These are phyloP conservation scores for Alternaria sp. DNA, from an alignment of 2,329 filamentous ascomycete genomes.

Conservation along the genomic window DNA sequence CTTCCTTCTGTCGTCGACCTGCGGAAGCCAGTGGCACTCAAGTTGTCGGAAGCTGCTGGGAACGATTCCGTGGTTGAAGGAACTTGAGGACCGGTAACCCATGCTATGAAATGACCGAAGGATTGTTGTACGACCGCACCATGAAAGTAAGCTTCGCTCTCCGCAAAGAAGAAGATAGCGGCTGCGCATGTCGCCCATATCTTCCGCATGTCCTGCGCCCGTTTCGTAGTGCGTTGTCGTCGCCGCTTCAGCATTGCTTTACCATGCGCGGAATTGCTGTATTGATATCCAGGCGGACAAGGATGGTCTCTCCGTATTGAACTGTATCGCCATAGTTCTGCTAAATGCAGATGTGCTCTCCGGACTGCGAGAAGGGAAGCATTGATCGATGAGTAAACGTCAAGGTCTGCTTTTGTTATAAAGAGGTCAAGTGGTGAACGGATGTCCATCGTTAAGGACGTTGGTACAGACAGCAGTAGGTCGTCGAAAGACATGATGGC, in stretches of 20 bases:
- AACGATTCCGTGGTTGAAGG: not conserved
- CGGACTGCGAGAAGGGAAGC: conserved; percentile 86
- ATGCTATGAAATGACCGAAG: conserved; percentile 79
- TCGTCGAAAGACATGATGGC: conserved; percentile 71
- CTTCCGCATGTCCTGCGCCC: conserved; percentile 74
- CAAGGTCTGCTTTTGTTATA: conserved; percentile 75
- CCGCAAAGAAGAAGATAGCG: conserved; percentile 85
- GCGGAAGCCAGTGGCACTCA: conserved; percentile 7
- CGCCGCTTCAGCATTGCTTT: conserved; percentile 66
- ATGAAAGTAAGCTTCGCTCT: conserved; percentile 87
- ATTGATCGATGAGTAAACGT: conserved; percentile 83
- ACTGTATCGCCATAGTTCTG: conserved; percentile 85
- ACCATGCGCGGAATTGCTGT: conserved; percentile 67
- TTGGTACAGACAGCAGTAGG: conserved; percentile 79
- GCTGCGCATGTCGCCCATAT: conserved; percentile 91
- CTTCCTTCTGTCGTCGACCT: conserved; percentile 3
- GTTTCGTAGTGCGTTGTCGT: conserved; percentile 67
- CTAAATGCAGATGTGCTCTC: conserved; percentile 82
- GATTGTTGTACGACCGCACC: conserved; percentile 83
- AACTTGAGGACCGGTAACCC: conserved; percentile 62
- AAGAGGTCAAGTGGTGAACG: conserved; percentile 86
- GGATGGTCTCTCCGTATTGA: conserved; percentile 79
- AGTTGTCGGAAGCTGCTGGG: conserved; percentile 9
- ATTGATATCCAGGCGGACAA: conserved; percentile 69
- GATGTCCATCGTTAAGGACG: conserved; percentile 73